These are phyloP conservation scores for Colletotrichum sp. DNA, from an alignment of 2,329 filamentous ascomycete genomes.

Conservation along the genomic window DNA sequence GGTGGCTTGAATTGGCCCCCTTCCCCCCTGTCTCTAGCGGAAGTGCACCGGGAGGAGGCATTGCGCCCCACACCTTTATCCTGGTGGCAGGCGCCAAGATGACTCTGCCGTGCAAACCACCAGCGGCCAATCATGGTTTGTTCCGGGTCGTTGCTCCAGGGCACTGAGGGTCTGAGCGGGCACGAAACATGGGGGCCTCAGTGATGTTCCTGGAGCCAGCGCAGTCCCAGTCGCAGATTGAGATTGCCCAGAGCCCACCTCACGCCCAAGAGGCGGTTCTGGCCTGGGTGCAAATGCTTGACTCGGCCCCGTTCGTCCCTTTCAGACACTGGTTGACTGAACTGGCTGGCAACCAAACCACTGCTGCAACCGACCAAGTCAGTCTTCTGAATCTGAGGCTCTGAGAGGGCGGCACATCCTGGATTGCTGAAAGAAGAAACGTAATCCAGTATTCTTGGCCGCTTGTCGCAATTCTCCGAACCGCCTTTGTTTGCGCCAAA, in stretches of 20 bases:
- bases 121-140: slow-evolving; percentile 13
- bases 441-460: background rate
- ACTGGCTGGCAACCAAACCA: background rate
- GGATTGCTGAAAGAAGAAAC: background rate
- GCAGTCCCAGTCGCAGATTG: background rate
- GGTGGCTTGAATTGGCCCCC: background rate
- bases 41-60: background rate
- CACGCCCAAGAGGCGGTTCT: background rate
- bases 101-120: background rate
- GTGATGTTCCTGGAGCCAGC: background rate
- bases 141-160: background rate
- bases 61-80: slow-evolving; percentile 1
- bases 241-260: background rate
- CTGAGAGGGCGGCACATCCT: background rate
- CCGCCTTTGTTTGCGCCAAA: background rate
- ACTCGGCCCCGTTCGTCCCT: slow-evolving; percentile 1
- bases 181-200: slow-evolving; percentile 4
- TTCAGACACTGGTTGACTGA: background rate
- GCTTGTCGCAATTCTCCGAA: background rate
- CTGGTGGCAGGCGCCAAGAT: slow-evolving; percentile 14
- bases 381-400: background rate
- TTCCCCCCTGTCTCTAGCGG: background rate
- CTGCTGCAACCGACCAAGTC: background rate
- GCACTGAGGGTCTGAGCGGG: slow-evolving; percentile 1
- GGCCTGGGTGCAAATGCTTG: background rate